Percentiles rank a stretch among this genome's conserved stretches.
Conservation (phyloP, 768 basidiomycete species). For the Psilocybe cyanescens region DNA sequence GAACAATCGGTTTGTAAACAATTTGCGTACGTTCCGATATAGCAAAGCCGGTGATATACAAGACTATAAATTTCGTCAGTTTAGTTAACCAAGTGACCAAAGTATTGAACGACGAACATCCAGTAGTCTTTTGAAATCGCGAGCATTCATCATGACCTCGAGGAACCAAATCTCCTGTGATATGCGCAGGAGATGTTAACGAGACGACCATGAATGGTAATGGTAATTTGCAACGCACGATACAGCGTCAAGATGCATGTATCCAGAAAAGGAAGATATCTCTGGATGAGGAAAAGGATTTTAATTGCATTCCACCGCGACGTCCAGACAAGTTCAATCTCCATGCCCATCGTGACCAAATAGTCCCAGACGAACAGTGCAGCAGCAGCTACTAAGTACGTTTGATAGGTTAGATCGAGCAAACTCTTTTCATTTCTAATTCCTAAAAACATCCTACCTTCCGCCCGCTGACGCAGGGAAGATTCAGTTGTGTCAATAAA, state of each 20-base stretch:
- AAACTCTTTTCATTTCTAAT: neutral
- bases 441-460: neutral
- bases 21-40: slow-evolving; percentile 8
- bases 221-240: slow-evolving; percentile 6
- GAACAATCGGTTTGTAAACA: neutral
- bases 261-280: slow-evolving; percentile 17
- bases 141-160: slow-evolving; percentile 1
- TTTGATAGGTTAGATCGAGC: neutral
- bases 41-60: slow-evolving; percentile 14
- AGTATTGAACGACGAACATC: slow-evolving; percentile 5
- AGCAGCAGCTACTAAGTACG: slow-evolving; percentile 12
- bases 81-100: neutral
- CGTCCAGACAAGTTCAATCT: slow-evolving; percentile 14
- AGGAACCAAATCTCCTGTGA: slow-evolving; percentile 10
- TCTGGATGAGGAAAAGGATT: slow-evolving; percentile 15
- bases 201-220: neutral
- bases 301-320: slow-evolving; percentile 17
- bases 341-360: slow-evolving; percentile 15
- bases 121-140: slow-evolving; percentile 2
- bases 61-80: neutral
- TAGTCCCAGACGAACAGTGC: slow-evolving; percentile 18
- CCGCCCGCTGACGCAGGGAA: neutral
- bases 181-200: neutral
- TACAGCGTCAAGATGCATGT: slow-evolving; percentile 13
- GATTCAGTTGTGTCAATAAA: neutral